A percentile compares a stretch with the other conserved stretches of the same genome.
phyloP scores from a whole-genome alignment of 495 filamentous ascomycete species.

The Glonium stellatum region DNA sequence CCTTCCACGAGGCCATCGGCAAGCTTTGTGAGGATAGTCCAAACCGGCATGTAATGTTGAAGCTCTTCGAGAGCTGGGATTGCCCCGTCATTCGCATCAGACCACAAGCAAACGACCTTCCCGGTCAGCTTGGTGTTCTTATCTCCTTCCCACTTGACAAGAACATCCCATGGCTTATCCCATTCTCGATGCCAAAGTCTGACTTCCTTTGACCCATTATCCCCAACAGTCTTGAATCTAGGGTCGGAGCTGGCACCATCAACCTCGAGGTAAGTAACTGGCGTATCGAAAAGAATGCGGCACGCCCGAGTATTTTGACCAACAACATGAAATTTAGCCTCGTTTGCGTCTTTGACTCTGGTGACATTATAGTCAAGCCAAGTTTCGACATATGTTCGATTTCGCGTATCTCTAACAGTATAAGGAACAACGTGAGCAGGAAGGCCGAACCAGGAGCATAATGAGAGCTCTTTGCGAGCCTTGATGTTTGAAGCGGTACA shows the following conservation, averaged over 20 bases:
- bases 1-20: constrained; percentile 79
- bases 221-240: constrained; percentile 51
- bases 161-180: constrained; percentile 67
- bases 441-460: constrained; percentile 63
- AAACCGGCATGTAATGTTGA: constrained; percentile 63
- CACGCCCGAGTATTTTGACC: constrained; percentile 67
- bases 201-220: constrained; percentile 49
- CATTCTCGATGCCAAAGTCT: constrained; percentile 70
- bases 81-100: constrained; percentile 66
- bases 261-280: constrained; percentile 57
- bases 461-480: constrained; percentile 42
- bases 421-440: constrained; percentile 42
- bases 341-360: constrained; percentile 31
- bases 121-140: constrained; percentile 53
- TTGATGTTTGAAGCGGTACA: constrained; percentile 40
- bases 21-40: constrained; percentile 69
- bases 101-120: constrained; percentile 76
- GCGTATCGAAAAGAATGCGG: constrained; percentile 54
- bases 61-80: constrained; percentile 88
- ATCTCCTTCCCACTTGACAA: constrained; percentile 56
- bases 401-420: constrained; percentile 9
- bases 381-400: constrained; percentile 18
- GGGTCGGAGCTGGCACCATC: constrained; percentile 46
- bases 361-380: constrained; percentile 61
- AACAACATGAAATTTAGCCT: constrained; percentile 51